Percentiles rank a stretch among this genome's conserved stretches.
Evolutionary conservation across 345 rosid genomes (phyloP).

Genomic region (Balakata baccata): DNA sequence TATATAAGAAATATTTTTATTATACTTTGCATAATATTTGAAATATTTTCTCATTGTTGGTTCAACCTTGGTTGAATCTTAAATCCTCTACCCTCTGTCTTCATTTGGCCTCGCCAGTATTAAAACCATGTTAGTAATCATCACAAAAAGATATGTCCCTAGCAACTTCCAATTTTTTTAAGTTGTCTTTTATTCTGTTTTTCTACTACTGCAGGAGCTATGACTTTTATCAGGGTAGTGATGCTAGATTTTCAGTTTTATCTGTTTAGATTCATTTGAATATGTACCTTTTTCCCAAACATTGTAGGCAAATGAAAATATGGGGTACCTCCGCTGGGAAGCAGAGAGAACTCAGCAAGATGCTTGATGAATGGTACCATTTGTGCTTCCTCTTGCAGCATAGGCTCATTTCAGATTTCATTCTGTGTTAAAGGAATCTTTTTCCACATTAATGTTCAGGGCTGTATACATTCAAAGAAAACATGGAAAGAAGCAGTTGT

Average conservation of each 20-base stretch:
- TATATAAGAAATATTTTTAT: no score
- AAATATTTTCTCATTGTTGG: no score
- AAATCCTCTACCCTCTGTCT: no score
- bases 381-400: conserved; percentile 19
- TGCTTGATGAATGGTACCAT: conserved; percentile 94
- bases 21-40: no score
- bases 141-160: no score
- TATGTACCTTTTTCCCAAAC: neutral
- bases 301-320: conserved; percentile 74
- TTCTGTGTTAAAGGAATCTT: neutral
- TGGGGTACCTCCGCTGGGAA: conserved; percentile 87
- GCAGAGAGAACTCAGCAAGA: conserved; percentile 74
- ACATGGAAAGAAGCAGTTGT: conserved; percentile 60
- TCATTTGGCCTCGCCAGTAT: no score
- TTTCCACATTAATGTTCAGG: conserved; percentile 41
- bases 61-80: no score
- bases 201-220: neutral
- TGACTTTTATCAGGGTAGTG: neutral
- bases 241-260: neutral
- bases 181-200: neutral
- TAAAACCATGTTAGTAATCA: no score
- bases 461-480: conserved; percentile 68
- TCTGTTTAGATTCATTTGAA: neutral
- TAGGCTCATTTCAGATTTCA: neutral
- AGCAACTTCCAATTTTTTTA: neutral